Evolutionary conservation across 495 filamentous ascomycete species (phyloP).

Genomic region (Lasiosphaeria hispida): DNA sequence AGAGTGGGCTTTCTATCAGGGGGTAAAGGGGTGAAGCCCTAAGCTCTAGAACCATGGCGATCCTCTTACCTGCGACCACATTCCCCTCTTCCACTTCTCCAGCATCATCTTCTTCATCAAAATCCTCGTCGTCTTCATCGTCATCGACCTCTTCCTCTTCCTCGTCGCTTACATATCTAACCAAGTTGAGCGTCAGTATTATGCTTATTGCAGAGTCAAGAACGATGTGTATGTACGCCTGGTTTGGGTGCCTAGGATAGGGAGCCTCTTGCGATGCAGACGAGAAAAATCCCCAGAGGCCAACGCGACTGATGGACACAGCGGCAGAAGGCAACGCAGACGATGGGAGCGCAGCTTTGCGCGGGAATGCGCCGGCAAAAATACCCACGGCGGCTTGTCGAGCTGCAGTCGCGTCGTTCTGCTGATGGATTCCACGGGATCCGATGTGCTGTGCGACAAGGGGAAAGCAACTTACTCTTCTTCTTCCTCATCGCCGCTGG

Average conservation of each 20-base stretch:
- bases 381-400: background rate
- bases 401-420: conserved; percentile 24
- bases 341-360: conserved; percentile 10
- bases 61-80: conserved; percentile 26
- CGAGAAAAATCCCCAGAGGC: background rate
- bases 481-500: conserved; percentile 50
- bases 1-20: background rate
- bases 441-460: conserved; percentile 12
- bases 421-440: conserved; percentile 12
- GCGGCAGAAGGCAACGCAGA: background rate
- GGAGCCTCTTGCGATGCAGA: no score
- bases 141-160: conserved; percentile 38
- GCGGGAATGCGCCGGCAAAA: conserved; percentile 25
- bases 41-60: background rate
- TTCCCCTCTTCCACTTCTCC: conserved; percentile 31
- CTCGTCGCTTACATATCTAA: conserved; percentile 39
- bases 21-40: background rate
- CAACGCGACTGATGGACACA: background rate
- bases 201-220: background rate
- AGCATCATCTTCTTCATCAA: conserved; percentile 37
- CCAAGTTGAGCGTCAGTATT: conserved; percentile 10
- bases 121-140: conserved; percentile 37
- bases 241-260: no score
- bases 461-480: conserved; percentile 46
- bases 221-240: no score